Conservation (phyloP, 495 filamentous ascomycete genomes). For the Penicillium fimorum region DNA sequence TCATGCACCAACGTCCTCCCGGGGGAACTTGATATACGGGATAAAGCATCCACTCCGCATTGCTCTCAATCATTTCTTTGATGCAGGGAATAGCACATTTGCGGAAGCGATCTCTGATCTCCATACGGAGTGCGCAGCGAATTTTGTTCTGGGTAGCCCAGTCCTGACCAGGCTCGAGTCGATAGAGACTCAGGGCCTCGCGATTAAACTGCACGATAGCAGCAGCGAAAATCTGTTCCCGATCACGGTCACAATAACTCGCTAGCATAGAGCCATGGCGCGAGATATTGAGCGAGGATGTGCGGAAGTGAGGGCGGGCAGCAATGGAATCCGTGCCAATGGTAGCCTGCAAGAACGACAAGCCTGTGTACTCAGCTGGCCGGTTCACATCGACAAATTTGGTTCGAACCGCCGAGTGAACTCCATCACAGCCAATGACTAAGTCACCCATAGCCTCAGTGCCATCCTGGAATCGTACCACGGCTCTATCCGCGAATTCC, state of each 20-base stretch:
- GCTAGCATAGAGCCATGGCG: slow-evolving; percentile 55
- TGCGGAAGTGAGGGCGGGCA: slow-evolving; percentile 42
- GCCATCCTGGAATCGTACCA: slow-evolving; percentile 51
- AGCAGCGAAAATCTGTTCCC: slow-evolving; percentile 52
- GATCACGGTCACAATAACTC: slow-evolving; percentile 47
- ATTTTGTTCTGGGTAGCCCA: slow-evolving; percentile 43
- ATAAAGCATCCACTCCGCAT: slow-evolving; percentile 56
- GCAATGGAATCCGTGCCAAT: slow-evolving; percentile 32
- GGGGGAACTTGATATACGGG: slow-evolving; percentile 58
- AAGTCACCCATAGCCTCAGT: slow-evolving; percentile 49
- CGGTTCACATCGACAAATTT: slow-evolving; percentile 51
- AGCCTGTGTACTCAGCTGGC: slow-evolving; percentile 53
- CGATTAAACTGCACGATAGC: slow-evolving; percentile 52
- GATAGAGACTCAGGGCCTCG: slow-evolving; percentile 29
- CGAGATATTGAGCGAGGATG: slow-evolving; percentile 51
- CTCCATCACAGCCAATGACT: slow-evolving; percentile 61
- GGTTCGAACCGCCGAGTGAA: slow-evolving; percentile 56
- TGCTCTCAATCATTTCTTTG: slow-evolving; percentile 45
- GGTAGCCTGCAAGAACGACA: slow-evolving; percentile 54
- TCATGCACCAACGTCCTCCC: slow-evolving; percentile 49
- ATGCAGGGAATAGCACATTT: slow-evolving; percentile 48
- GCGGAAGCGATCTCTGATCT: slow-evolving; percentile 47
- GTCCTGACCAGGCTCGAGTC: slow-evolving; percentile 46
- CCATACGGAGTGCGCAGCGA: slow-evolving; percentile 39
- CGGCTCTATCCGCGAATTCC: slow-evolving; percentile 41